These are phyloP conservation scores for Trametes pubescens DNA, from an alignment of 1,284 basidiomycete species.

Conservation along the genomic window DNA sequence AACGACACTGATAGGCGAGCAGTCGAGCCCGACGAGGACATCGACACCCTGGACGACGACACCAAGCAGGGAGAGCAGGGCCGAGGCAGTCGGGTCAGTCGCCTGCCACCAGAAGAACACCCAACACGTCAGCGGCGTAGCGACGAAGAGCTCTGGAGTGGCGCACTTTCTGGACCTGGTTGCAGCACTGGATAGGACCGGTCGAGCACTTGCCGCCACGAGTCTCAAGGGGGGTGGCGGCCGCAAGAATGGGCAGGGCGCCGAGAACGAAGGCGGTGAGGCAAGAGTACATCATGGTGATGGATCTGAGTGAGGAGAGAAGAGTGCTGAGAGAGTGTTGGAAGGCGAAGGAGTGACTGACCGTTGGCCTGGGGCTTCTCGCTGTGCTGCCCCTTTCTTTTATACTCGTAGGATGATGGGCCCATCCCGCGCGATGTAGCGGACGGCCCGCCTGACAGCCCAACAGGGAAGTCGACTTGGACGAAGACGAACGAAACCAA, in stretches of 20 bases:
- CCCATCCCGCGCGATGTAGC: not conserved
- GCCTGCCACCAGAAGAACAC: not conserved
- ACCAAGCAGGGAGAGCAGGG: slow-evolving; percentile 30
- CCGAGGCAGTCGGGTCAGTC: not conserved
- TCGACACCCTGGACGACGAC: slow-evolving; percentile 31
- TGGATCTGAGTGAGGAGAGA: not conserved
- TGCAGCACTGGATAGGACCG: slow-evolving; percentile 36
- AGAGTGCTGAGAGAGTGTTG: slow-evolving; percentile 9
- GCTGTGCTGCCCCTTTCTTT: not conserved
- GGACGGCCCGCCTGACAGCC: not conserved
- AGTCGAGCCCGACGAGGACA: slow-evolving; percentile 33
- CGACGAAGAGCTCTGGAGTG: too few species aligned
- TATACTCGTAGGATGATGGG: slow-evolving; percentile 5
- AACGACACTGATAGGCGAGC: slow-evolving; percentile 36
- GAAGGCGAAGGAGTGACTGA: slow-evolving; percentile 17
- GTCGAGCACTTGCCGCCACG: slow-evolving; percentile 32
- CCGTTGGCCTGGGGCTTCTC: slow-evolving; percentile 13
- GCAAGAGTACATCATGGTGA: slow-evolving; percentile 26
- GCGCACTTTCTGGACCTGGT: slow-evolving; percentile 33
- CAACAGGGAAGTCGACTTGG: not conserved
- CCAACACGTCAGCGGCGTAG: not conserved
- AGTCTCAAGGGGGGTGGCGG: slow-evolving; percentile 37
- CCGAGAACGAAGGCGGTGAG: slow-evolving; percentile 28
- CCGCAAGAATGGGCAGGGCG: slow-evolving; percentile 40
- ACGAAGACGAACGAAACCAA: not conserved